Evolutionary conservation across 306 rosid species (phyloP).

Genomic region (Cucumis melo): DNA sequence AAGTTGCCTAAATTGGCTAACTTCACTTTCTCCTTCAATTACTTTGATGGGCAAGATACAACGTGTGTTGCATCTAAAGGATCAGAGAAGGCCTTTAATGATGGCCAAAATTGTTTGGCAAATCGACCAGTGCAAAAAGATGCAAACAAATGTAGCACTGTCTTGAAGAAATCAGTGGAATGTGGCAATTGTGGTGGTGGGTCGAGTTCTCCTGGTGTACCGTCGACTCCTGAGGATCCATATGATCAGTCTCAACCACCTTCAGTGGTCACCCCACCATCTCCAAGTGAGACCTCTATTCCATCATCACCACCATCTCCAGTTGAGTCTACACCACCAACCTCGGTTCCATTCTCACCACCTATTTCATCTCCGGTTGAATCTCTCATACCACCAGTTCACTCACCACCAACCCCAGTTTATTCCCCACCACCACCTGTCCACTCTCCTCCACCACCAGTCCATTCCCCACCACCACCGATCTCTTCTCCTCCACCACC

Average conservation of each 20-base stretch:
- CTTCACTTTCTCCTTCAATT: slow-evolving; percentile 41
- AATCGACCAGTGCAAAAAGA: slow-evolving; percentile 40
- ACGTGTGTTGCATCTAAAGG: background rate
- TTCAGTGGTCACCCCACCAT: too few relatives aligned
- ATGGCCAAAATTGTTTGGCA: slow-evolving; percentile 29
- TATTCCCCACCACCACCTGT: background rate
- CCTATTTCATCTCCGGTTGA: background rate
- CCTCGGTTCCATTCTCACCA: background rate
- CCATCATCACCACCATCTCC: background rate
- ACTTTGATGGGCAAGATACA: slow-evolving; percentile 34
- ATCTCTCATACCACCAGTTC: background rate
- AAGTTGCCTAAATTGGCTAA: slow-evolving; percentile 32
- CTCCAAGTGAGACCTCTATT: background rate
- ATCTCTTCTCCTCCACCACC: background rate
- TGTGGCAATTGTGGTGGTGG: slow-evolving; percentile 34
- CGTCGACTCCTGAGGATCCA: background rate
- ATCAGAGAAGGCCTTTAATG: slow-evolving; percentile 5
- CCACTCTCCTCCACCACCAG: background rate
- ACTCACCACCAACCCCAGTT: too few relatives aligned
- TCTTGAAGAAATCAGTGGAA: slow-evolving; percentile 32
- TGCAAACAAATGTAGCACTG: slow-evolving; percentile 19
- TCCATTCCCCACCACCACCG: too few relatives aligned
- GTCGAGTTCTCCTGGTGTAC: background rate
- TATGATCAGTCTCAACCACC: background rate
- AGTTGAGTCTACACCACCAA: background rate